Evolutionary conservation across 78 protist genomes (phyloP).

Genomic region (Dictyostelium purpureum): DNA sequence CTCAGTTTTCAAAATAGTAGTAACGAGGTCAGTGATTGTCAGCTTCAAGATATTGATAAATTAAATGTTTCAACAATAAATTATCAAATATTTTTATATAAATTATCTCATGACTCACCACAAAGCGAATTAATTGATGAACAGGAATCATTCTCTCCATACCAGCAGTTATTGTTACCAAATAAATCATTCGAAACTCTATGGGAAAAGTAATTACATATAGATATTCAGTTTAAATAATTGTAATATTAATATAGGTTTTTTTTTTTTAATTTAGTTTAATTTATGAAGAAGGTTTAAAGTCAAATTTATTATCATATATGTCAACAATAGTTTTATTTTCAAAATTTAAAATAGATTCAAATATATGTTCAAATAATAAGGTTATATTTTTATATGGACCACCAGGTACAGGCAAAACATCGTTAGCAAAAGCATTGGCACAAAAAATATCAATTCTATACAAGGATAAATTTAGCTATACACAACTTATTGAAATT

Average conservation of each 20-base stretch:
- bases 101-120: conserved; percentile 6
- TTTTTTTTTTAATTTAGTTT: background rate
- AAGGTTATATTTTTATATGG: conserved; percentile 95
- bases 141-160: conserved; percentile 36
- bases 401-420: conserved; percentile 98
- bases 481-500: conserved; percentile 84
- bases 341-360: conserved; percentile 76
- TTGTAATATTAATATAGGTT: background rate
- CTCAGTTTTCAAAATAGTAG: background rate
- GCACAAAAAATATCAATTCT: conserved; percentile 95
- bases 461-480: conserved; percentile 15
- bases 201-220: conserved; percentile 79
- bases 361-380: conserved; percentile 42
- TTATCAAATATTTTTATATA: conserved; percentile 7
- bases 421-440: conserved; percentile 90
- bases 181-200: conserved; percentile 67
- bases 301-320: conserved; percentile 79
- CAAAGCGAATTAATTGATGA: conserved; percentile 17
- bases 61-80: background rate
- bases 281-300: conserved; percentile 56
- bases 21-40: background rate
- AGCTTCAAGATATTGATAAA: background rate
- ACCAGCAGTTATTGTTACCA: conserved; percentile 78
- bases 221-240: background rate
- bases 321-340: conserved; percentile 40